phyloP scores from a whole-genome alignment of 2,329 filamentous ascomycete species.

The Aulographum hederae region DNA sequence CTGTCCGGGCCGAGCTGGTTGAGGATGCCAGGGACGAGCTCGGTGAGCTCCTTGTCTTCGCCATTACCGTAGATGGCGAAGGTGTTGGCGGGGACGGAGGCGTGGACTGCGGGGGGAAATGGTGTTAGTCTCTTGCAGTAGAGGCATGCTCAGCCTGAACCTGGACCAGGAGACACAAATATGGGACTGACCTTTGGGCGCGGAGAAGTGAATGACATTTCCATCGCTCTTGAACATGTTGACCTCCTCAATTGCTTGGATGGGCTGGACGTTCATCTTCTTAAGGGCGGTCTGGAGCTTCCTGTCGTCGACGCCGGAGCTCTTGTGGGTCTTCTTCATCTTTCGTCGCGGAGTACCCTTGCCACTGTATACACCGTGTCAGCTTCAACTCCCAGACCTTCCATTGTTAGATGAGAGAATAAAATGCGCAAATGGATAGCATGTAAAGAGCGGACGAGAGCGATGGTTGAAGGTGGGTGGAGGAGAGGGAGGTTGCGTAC shows the following conservation, averaged over 20 bases:
- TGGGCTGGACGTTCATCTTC: conserved; percentile 99
- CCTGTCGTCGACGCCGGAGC: conserved; percentile 93
- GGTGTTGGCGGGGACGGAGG: conserved; percentile 92
- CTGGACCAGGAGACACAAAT: no score
- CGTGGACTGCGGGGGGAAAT: conserved; percentile 51
- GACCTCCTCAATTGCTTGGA: conserved; percentile 98
- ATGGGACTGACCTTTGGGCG: conserved; percentile 84
- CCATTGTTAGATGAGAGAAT: neutral
- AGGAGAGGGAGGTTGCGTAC: neutral
- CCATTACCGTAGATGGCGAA: conserved; percentile 98
- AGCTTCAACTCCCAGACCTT: neutral
- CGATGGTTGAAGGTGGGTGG: neutral
- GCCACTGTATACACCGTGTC: conserved; percentile 38
- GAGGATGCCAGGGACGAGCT: conserved; percentile 96
- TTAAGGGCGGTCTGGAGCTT: conserved; percentile 94
- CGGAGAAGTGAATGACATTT: conserved; percentile 98
- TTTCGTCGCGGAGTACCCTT: conserved; percentile 97
- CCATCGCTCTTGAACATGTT: conserved; percentile 99
- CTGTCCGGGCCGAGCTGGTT: conserved; percentile 99
- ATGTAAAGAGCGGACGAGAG: neutral
- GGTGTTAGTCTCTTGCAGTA: neutral
- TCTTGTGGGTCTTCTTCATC: conserved; percentile 94
- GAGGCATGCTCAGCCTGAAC: neutral
- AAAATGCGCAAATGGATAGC: conserved; percentile 1
- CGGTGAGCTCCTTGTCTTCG: conserved; percentile 99